Conservation (phyloP, 1,139 yeast species). For the Yamadazyma conglobata region DNA sequence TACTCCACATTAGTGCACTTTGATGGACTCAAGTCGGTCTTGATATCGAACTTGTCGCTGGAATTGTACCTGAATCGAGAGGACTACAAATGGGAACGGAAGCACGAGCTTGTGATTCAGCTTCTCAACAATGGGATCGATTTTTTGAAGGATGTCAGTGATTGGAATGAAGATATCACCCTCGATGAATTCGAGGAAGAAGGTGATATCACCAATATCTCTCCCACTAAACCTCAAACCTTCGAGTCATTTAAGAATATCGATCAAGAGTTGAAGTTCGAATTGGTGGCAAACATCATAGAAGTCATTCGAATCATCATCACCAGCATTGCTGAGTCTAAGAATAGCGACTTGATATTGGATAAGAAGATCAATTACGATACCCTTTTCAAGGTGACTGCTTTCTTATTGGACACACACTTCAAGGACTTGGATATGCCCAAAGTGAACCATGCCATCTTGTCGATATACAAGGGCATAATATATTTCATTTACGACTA, state of each 20-base stretch:
- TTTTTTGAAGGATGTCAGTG: constrained; percentile 16
- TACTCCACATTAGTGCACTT: constrained; percentile 26
- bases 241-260: constrained; percentile 19
- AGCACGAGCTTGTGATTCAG: constrained; percentile 13
- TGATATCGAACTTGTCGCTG: constrained; percentile 22
- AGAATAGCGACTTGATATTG: constrained; percentile 1
- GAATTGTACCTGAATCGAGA: not conserved
- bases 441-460: constrained; percentile 16
- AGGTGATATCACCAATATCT: constrained; percentile 28
- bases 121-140: constrained; percentile 21
- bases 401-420: constrained; percentile 20
- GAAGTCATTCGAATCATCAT: constrained; percentile 18
- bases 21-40: constrained; percentile 22
- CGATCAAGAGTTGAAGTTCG: constrained; percentile 25
- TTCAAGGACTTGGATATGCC: constrained; percentile 17
- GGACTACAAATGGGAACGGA: constrained; percentile 1
- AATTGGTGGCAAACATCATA: constrained; percentile 28
- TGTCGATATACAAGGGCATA: constrained; percentile 26
- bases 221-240: not conserved
- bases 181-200: constrained; percentile 20
- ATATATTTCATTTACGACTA: constrained; percentile 24
- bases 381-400: constrained; percentile 3
- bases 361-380: constrained; percentile 5
- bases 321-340: constrained; percentile 14
- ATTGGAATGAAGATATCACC: constrained; percentile 4